Evolutionary conservation across 345 rosid species (phyloP).

Genomic region (Brassica nigra): DNA sequence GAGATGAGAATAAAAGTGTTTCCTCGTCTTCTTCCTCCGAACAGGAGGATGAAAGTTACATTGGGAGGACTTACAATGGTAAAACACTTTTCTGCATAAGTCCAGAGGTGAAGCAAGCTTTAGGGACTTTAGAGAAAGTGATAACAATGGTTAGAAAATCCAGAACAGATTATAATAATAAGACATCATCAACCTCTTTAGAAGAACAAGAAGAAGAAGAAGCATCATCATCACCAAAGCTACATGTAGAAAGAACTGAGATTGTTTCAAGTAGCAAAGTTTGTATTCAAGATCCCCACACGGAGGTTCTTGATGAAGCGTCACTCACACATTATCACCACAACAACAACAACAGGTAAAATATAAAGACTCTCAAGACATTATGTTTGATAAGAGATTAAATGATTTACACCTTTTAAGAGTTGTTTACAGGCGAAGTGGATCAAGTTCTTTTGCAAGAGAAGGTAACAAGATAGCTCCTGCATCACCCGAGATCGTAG

Average conservation of each 20-base stretch:
- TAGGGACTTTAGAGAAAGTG: conserved; percentile 70
- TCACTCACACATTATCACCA: conserved; percentile 32
- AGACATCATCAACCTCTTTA: conserved; percentile 27
- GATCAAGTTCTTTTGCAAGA: conserved; percentile 49
- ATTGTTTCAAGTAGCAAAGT: conserved; percentile 38
- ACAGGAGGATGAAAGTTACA: conserved; percentile 28
- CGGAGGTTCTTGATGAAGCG: conserved; percentile 42
- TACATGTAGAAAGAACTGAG: conserved; percentile 17
- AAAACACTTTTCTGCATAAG: conserved; percentile 48
- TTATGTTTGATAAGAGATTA: neutral
- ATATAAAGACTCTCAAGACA: neutral
- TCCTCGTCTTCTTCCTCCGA: neutral
- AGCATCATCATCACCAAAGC: conserved; percentile 19
- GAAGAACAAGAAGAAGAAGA: conserved; percentile 43
- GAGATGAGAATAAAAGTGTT: neutral
- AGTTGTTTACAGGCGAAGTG: conserved; percentile 43
- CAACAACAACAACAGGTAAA: conserved; percentile 19
- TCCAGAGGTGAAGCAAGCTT: conserved; percentile 72
- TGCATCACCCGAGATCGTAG: too few relatives aligned
- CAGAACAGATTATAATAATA: conserved; percentile 35
- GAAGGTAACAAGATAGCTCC: conserved; percentile 67
- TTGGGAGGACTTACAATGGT: conserved; percentile 18
- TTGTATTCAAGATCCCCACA: conserved; percentile 36
- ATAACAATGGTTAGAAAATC: conserved; percentile 56
- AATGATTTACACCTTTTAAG: neutral